Conservation (phyloP, 192 early-diverging fungal genomes). For the Coemansia sp. region DNA sequence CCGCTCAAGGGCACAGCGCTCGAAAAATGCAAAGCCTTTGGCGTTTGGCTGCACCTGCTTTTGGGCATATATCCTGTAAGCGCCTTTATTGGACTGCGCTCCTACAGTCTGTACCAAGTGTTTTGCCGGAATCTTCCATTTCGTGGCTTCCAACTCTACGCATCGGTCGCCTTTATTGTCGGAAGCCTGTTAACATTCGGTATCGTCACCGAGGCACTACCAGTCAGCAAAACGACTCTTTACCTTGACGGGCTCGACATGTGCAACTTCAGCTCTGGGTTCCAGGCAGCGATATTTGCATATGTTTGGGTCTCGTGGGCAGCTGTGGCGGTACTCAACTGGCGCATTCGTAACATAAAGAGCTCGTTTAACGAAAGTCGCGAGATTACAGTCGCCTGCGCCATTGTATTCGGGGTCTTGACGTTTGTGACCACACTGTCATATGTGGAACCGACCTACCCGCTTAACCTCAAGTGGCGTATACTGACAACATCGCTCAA, state of each 20-base stretch:
- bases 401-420: constrained; percentile 26
- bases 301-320: constrained; percentile 45
- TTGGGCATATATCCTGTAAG: constrained; percentile 38
- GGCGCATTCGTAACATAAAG: constrained; percentile 53
- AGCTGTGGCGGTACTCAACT: constrained; percentile 24
- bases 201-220: constrained; percentile 31
- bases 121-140: constrained; percentile 1
- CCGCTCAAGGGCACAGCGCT: constrained; percentile 27
- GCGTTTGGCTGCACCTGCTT: constrained; percentile 48
- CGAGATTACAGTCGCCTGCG: constrained; percentile 30
- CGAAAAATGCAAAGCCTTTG: constrained; percentile 43
- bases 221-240: constrained; percentile 6
- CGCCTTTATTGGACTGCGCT: constrained; percentile 25
- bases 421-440: constrained; percentile 40
- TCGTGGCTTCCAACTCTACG: background rate
- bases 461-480: constrained; percentile 22
- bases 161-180: constrained; percentile 8
- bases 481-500: constrained; percentile 37
- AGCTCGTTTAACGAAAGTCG: constrained; percentile 57
- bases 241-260: constrained; percentile 30
- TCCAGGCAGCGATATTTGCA: constrained; percentile 42
- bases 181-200: constrained; percentile 27
- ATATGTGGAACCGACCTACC: constrained; percentile 27
- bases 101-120: constrained; percentile 8
- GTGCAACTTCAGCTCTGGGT: constrained; percentile 31